Percentiles rank a stretch among this genome's conserved stretches.
Conservation (phyloP, 2,329 filamentous ascomycete genomes). For the Gliomastix tumulicola region DNA sequence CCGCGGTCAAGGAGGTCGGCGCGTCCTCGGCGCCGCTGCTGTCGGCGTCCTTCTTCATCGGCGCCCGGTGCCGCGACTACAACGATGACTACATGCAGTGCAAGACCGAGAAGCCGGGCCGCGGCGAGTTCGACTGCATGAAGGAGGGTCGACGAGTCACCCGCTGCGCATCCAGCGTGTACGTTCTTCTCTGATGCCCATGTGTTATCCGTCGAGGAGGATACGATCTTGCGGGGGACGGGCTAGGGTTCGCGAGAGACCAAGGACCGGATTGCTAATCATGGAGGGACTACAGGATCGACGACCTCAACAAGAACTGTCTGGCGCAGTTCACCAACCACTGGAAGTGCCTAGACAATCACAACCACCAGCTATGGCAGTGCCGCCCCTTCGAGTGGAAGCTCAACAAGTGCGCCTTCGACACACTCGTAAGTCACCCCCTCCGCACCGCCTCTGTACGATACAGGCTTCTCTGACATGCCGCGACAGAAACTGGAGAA, state of each 20-base stretch:
- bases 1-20: constrained; percentile 88
- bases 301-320: constrained; percentile 95
- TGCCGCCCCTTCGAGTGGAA: constrained; percentile 83
- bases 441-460: neutral
- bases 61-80: constrained; percentile 86
- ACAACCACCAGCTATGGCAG: constrained; percentile 97
- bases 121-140: constrained; percentile 89
- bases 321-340: constrained; percentile 85
- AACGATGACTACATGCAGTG: constrained; percentile 99
- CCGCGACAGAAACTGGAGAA: constrained; percentile 68
- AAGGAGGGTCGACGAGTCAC: constrained; percentile 96
- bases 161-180: constrained; percentile 94
- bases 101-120: constrained; percentile 89
- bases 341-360: constrained; percentile 93
- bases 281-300: constrained; percentile 50
- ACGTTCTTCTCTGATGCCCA: constrained; percentile 40
- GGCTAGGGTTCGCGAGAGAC: no score
- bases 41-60: constrained; percentile 94
- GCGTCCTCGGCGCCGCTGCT: constrained; percentile 86
- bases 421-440: constrained; percentile 71
- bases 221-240: no score
- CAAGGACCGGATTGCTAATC: neutral
- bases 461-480: neutral
- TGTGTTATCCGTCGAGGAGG: no score
- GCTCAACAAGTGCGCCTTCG: constrained; percentile 91